Conservation (phyloP, 176 grass and related monocot species). For the Sorghum bicolor region Sorghum_bicolor_NCBIv3 NC_012879.2:16534501-16535000, state of each 20-base stretch:
- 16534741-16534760: slow-evolving; percentile 18
- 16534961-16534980: too few species aligned
- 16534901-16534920: too few species aligned
- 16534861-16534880: too few species aligned
- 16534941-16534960: too few species aligned
- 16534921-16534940: too few species aligned
- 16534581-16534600: background rate
- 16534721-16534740: background rate
- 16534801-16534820: too few species aligned
- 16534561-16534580: background rate
- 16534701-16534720: slow-evolving; percentile 31
- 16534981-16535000: too few species aligned
- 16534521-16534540: background rate
- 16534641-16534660: slow-evolving; percentile 61
- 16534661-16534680: slow-evolving; percentile 11
- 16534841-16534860: too few species aligned
- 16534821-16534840: too few species aligned
- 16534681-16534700: background rate
- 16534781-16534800: too few species aligned
- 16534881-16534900: too few species aligned
- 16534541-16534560: background rate
- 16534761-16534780: too few species aligned
- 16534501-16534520: background rate
- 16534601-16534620: background rate
- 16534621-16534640: slow-evolving; percentile 36